Percentiles rank a stretch among this genome's conserved stretches.
These are phyloP conservation scores for Perkinsus marinus DNA, from an alignment of 169 alveolate genomes.

Conservation along the genomic window DNA sequence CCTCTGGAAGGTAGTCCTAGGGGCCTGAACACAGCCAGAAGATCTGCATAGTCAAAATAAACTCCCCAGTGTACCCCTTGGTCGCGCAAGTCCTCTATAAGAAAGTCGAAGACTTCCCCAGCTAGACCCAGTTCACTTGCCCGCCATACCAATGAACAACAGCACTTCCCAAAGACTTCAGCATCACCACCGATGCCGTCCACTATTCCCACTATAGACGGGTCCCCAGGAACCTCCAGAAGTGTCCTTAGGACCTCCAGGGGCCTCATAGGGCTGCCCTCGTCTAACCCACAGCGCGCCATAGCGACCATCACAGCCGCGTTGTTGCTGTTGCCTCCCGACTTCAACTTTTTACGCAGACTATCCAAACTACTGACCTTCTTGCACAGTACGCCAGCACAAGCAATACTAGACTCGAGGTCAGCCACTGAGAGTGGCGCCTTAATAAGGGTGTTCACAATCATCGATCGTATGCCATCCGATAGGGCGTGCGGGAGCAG, in stretches of 20 bases:
- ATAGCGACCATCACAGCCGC: neutral
- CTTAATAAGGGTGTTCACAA: neutral
- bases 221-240: neutral
- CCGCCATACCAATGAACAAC: neutral
- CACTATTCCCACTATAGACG: neutral
- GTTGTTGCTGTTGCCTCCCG: neutral
- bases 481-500: neutral
- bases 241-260: neutral
- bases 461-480: neutral
- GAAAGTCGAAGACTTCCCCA: neutral
- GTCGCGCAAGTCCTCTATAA: neutral
- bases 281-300: neutral
- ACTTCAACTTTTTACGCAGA: neutral
- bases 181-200: neutral
- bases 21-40: too few species aligned
- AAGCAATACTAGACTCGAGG: neutral
- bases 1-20: too few species aligned
- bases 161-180: neutral
- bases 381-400: neutral
- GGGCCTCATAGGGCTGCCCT: neutral
- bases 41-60: too few species aligned
- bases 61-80: too few species aligned
- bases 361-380: neutral
- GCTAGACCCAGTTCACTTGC: neutral
- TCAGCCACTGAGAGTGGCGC: neutral